Base-by-base conservation (phyloP, 345 rosid species). In the Eucalyptus albens region DNA sequence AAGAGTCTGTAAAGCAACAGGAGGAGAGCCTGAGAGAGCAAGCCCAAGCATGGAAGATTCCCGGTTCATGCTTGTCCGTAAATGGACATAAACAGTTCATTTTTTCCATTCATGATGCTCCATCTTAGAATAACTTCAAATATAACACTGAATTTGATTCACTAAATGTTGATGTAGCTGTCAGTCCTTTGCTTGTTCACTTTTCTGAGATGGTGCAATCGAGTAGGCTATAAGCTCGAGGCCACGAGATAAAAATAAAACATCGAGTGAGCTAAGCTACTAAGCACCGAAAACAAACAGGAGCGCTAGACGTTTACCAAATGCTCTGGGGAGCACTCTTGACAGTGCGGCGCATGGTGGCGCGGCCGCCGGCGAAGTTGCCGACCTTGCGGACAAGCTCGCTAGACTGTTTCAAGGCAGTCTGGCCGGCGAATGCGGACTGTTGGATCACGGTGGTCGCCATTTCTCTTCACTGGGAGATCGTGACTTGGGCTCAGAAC, bases 401-500 rank as follows among this genome's bases (percentile, higher is more conserved):
- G 89, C 94, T 96, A 89, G 98, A 90, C 44, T 93, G 95, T 93
- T 92, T 95, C 92, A 97, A 88, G 12, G 97, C 95, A 19, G 95
- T 92, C 92, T 95, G 96, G 55, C 99, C 98, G 12, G 96, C 94
- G 88, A 96, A 96, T 44, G 99, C 94, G 24, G 99, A 95, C 87
- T 95, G 98, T 80, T 97, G 99, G 91, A 95, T 90, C 83, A 95
- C 97, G 69, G 97, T 95, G 88, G 99, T 94, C 88, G 99, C 99
- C 99, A 97, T 97, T 19, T 87, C 87, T 29, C 14, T 14, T 13
- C 50, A 40, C 83, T 19, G 62, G 53, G 50, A 22, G 59, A 15
- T 22, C 40, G 27, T 44, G 67, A n/a, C 45, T 50, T 3, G 13
- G 21, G 90, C 9, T n/a, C 9, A 5, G 50, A 26, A 17, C 40